Percentiles rank a stretch among this genome's conserved stretches.
These are phyloP conservation scores for Sporodiniella umbellata DNA, from an alignment of 371 early-diverging fungal genomes.

Conservation along the genomic window DNA sequence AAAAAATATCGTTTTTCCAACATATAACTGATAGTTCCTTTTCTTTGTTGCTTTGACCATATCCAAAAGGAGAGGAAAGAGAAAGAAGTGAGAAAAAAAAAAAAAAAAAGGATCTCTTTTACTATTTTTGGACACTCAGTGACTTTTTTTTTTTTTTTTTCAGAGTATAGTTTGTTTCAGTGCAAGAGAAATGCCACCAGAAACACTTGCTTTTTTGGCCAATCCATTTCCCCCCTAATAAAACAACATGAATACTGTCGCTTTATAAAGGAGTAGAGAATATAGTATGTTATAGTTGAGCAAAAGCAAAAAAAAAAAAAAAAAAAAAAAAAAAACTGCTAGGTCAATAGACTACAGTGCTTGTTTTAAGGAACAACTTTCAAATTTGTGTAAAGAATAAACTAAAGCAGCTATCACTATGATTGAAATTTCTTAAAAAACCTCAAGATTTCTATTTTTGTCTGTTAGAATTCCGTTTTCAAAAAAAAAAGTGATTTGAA, in stretches of 20 bases:
- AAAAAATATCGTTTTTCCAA: constrained; percentile 56
- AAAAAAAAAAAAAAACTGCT: neutral
- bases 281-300: neutral
- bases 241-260: neutral
- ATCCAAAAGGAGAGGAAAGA: neutral
- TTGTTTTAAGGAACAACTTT: too few species aligned
- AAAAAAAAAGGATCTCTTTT: neutral
- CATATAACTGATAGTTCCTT: constrained; percentile 33
- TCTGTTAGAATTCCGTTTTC: too few species aligned
- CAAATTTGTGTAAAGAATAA: too few species aligned
- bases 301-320: neutral
- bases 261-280: neutral
- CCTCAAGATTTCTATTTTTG: too few species aligned
- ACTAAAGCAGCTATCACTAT: too few species aligned
- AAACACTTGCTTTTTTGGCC: too few species aligned
- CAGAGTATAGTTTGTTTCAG: too few species aligned
- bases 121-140: neutral
- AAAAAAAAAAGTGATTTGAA: too few species aligned
- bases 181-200: neutral
- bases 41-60: constrained; percentile 5
- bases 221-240: neutral
- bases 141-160: neutral
- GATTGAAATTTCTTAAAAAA: too few species aligned
- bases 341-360: too few species aligned
- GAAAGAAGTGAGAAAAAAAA: neutral